phyloP scores from a whole-genome alignment of 306 rosid genomes.

The Fragaria iinumae region DNA sequence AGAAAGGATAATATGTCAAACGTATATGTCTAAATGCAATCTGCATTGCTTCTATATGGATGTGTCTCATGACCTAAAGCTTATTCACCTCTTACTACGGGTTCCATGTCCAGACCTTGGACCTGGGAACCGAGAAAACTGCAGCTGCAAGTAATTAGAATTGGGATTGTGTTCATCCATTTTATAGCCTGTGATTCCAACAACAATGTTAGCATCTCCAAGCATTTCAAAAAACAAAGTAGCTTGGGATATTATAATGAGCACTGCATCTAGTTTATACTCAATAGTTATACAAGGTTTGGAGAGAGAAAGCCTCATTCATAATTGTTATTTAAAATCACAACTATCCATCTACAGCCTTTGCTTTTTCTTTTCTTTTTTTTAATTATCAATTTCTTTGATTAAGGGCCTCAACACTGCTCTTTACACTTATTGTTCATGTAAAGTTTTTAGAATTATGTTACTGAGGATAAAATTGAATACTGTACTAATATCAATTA shows the following conservation, averaged over 20 bases:
- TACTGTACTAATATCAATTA: neutral
- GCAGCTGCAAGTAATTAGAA: slow-evolving; percentile 72
- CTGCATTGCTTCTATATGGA: slow-evolving; percentile 26
- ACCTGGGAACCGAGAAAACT: slow-evolving; percentile 90
- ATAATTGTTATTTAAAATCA: neutral
- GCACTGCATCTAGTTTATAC: neutral
- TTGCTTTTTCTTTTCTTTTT: neutral
- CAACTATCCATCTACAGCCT: neutral
- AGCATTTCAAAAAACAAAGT: neutral
- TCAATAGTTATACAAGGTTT: neutral
- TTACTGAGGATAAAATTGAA: neutral
- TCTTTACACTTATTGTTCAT: slow-evolving; percentile 1
- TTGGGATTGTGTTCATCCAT: slow-evolving; percentile 66
- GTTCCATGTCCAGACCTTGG: slow-evolving; percentile 65
- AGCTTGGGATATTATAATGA: slow-evolving; percentile 3
- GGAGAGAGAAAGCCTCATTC: neutral
- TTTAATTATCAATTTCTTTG: neutral
- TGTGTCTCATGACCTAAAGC: slow-evolving; percentile 18
- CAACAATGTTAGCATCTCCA: slow-evolving; percentile 33
- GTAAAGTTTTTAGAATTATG: neutral
- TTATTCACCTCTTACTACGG: slow-evolving; percentile 64
- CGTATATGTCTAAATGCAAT: slow-evolving; percentile 14
- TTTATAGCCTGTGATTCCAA: slow-evolving; percentile 59
- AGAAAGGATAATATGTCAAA: slow-evolving; percentile 10
- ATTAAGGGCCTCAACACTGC: neutral